These are phyloP conservation scores for Lipomyces oligophaga DNA, from an alignment of 805 yeast genomes.

Conservation along the genomic window DNA sequence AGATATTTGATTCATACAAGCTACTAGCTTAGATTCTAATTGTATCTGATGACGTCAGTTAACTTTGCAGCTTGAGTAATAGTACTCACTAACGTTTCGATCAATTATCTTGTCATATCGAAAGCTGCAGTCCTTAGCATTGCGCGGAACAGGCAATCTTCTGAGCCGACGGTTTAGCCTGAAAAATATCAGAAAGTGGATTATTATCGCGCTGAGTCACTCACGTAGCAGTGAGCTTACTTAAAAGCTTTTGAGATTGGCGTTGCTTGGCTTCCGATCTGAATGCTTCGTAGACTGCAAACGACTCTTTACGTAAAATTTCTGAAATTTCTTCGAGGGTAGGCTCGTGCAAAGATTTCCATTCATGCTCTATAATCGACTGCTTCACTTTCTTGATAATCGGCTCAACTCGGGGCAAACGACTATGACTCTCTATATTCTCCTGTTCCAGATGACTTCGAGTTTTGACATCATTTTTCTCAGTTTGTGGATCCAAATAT, in stretches of 20 bases:
- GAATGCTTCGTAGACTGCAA: constrained; percentile 9
- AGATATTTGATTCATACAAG: constrained; percentile 12
- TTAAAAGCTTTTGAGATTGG: constrained; percentile 15
- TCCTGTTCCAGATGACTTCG: neutral
- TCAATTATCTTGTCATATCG: constrained; percentile 20
- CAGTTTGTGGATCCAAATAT: neutral
- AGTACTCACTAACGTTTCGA: constrained; percentile 10
- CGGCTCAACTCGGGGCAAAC: constrained; percentile 3
- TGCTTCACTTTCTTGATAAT: constrained; percentile 8
- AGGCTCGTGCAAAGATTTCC: constrained; percentile 12
- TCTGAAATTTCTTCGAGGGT: constrained; percentile 16
- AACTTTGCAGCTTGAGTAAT: neutral
- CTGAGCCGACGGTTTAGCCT: constrained; percentile 15
- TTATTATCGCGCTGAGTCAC: neutral
- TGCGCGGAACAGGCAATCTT: constrained; percentile 20
- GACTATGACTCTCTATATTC: no score
- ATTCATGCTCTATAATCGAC: constrained; percentile 7
- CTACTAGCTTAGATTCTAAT: constrained; percentile 10
- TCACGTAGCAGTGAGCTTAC: constrained; percentile 8
- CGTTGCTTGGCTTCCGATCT: constrained; percentile 8
- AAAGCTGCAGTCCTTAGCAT: constrained; percentile 17
- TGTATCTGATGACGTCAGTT: constrained; percentile 3
- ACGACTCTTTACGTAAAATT: constrained; percentile 10
- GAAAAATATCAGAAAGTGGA: neutral
- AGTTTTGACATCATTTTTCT: neutral